These are phyloP conservation scores for Alternaria triticimaculans DNA, from an alignment of 2,329 filamentous ascomycete species.

Conservation along the genomic window DNA sequence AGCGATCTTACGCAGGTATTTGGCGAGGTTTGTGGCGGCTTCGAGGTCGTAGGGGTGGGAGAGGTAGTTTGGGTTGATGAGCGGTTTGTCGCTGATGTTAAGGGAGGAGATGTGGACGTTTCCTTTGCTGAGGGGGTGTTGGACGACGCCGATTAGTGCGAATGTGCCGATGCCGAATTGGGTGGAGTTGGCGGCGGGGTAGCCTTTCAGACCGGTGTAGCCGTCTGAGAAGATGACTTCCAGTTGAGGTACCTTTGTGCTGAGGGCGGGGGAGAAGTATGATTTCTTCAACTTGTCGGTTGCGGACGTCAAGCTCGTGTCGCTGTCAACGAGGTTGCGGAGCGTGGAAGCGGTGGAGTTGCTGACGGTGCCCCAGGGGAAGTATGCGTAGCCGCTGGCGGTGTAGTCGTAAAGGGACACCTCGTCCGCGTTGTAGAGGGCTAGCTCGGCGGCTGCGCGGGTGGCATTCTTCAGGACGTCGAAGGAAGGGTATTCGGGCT, in stretches of 20 bases:
- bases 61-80: constrained; percentile 40
- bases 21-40: constrained; percentile 25
- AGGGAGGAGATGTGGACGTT: constrained; percentile 32
- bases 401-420: constrained; percentile 52
- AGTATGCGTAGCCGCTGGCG: constrained; percentile 50
- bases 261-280: constrained; percentile 45
- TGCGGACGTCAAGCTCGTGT: constrained; percentile 17
- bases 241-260: constrained; percentile 48
- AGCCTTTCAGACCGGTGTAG: constrained; percentile 52
- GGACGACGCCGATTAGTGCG: constrained; percentile 44
- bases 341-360: constrained; percentile 41
- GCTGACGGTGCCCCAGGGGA: constrained; percentile 52
- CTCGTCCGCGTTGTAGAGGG: constrained; percentile 43
- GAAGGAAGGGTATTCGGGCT: constrained; percentile 31
- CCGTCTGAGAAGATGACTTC: constrained; percentile 57
- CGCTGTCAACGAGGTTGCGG: constrained; percentile 40
- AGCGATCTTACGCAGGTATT: constrained; percentile 38
- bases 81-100: constrained; percentile 30
- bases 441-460: constrained; percentile 50
- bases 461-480: constrained; percentile 35
- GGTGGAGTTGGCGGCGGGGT: constrained; percentile 33
- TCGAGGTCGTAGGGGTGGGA: constrained; percentile 36
- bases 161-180: constrained; percentile 39
- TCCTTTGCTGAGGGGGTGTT: constrained; percentile 44
- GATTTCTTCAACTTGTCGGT: constrained; percentile 30